Evolutionary conservation across 129 eudicot species (phyloP), one percentile per base, ranked within the genome.

Genomic region (Smallanthus sonchifolius): DNA sequence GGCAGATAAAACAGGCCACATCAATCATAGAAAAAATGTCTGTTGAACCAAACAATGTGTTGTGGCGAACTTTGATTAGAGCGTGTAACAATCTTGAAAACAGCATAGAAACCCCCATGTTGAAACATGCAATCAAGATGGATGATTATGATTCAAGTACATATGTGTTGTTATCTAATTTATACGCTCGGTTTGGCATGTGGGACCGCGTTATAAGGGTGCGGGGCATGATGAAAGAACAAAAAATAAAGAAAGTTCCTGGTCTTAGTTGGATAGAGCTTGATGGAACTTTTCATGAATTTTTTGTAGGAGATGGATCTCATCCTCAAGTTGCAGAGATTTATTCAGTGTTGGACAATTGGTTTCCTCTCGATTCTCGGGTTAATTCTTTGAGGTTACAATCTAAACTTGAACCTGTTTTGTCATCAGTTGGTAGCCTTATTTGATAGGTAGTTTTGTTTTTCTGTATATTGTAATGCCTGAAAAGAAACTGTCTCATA

Each of bases 261-360:
- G 95, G 94, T 7, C 47, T 86, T 78, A 88, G 91, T 69, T 82
- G 87, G 83, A 86, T 91, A 67, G 89, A 91, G 78, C 85, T 87
- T 10, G 86, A 87, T 45, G 91, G 91, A 52, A 67, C 63, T 16
- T 76, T 82, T 36, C 86, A 91, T 74, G 88, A 82, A 67, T 91
- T 87, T 74, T 75, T 73, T 13, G 89, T 84, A 1, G 89, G 91
- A 36, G 90, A 86, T 74, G 77, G 76, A 57, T 69, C 74, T n/a
- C 84, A 85, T 77, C 82, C 82, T 65, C 84, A 74, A 77, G 82
- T 80, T 65, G 73, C 66, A 10, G 86, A 85, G 76, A 79, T 79
- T 11, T 87, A 60, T 77, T 79, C 89, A 4, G 69, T 84, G 61
- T 54, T 88, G 83, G 83, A 83, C 62, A 78, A 57, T 52, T 75